phyloP scores from a whole-genome alignment of 1,139 yeast genomes.

The Saccharomyces pastorianus region DNA sequence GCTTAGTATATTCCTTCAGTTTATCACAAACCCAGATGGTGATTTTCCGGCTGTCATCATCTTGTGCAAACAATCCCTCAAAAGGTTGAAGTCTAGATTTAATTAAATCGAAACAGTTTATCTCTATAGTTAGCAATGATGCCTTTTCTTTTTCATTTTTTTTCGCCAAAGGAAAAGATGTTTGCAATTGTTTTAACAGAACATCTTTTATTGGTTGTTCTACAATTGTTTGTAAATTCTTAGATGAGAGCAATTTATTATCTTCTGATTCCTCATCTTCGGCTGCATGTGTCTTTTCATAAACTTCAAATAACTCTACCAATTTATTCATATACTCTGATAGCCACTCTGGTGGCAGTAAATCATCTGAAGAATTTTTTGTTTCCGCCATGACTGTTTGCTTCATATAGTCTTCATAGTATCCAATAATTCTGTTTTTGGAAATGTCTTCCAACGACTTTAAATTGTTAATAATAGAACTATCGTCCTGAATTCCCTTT shows the following conservation, averaged over 20 bases:
- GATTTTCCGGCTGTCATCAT: constrained; percentile 28
- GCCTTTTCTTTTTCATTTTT: constrained; percentile 22
- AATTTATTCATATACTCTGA: constrained; percentile 41
- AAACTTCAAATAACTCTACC: constrained; percentile 42
- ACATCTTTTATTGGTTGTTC: constrained; percentile 19
- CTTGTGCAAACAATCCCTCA: constrained; percentile 18
- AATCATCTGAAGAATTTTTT: constrained; percentile 19
- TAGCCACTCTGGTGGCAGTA: constrained; percentile 71
- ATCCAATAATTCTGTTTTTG: constrained; percentile 17
- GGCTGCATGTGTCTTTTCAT: constrained; percentile 35
- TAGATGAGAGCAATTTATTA: constrained; percentile 8
- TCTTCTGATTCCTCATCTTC: constrained; percentile 15
- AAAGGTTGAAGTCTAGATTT: constrained; percentile 44
- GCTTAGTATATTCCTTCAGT: constrained; percentile 31
- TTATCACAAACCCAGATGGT: constrained; percentile 35
- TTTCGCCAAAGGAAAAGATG: constrained; percentile 25
- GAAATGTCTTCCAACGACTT: constrained; percentile 16
- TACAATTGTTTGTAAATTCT: constrained; percentile 32
- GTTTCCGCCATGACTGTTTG: neutral
- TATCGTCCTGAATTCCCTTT: constrained; percentile 22
- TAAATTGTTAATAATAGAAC: constrained; percentile 17
- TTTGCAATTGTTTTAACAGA: constrained; percentile 18
- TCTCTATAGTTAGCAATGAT: constrained; percentile 37
- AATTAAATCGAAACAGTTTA: constrained; percentile 55
- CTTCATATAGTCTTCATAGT: constrained; percentile 8